These are phyloP conservation scores for Coniferiporia weirii DNA, from an alignment of 1,284 basidiomycete genomes.

Conservation along the genomic window DNA sequence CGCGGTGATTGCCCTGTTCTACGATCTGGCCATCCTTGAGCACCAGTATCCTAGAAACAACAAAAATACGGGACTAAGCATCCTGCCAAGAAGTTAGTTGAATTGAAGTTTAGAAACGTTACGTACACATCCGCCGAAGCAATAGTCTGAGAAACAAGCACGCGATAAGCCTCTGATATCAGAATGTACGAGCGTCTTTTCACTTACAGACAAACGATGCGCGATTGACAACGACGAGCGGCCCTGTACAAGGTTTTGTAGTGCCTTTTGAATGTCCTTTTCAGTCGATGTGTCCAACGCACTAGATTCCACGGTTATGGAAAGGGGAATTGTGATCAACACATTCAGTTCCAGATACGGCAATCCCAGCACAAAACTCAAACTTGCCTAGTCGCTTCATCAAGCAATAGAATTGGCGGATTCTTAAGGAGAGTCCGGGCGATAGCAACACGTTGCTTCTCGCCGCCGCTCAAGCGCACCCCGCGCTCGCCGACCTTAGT, in stretches of 20 bases:
- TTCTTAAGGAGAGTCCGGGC: slow-evolving; percentile 83
- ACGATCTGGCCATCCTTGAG: slow-evolving; percentile 77
- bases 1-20: slow-evolving; percentile 72
- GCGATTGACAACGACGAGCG: slow-evolving; percentile 77
- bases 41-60: slow-evolving; percentile 61
- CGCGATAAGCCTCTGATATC: slow-evolving; percentile 20
- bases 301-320: slow-evolving; percentile 32
- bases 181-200: slow-evolving; percentile 1
- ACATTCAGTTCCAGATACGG: slow-evolving; percentile 7
- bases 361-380: slow-evolving; percentile 17
- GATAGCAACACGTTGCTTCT: slow-evolving; percentile 84
- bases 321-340: slow-evolving; percentile 2
- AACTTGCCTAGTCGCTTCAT: slow-evolving; percentile 71
- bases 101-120: slow-evolving; percentile 23
- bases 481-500: slow-evolving; percentile 82
- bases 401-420: slow-evolving; percentile 77
- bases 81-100: slow-evolving; percentile 5
- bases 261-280: slow-evolving; percentile 78
- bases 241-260: slow-evolving; percentile 66
- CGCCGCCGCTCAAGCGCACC: slow-evolving; percentile 71
- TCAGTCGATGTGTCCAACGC: slow-evolving; percentile 82
- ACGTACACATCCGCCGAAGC: slow-evolving; percentile 66
- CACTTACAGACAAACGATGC: slow-evolving; percentile 69
- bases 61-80: not conserved
- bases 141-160: slow-evolving; percentile 50